phyloP scores from a whole-genome alignment of 2,329 filamentous ascomycete species.

The Aspergillus sp. region DNA sequence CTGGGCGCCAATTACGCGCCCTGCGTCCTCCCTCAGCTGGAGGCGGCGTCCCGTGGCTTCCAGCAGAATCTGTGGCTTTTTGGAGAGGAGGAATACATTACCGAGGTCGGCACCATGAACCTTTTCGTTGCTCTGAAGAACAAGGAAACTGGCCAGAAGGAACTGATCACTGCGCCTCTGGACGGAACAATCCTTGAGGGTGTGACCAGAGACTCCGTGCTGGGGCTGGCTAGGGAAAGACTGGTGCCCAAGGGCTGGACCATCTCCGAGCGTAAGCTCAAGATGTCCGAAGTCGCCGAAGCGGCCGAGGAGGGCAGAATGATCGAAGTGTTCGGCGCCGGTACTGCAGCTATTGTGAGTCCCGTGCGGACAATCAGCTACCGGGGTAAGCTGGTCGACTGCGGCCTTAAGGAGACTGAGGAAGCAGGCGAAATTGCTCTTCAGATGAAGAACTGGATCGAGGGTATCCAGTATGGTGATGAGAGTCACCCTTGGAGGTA shows the following conservation, averaged over 20 bases:
- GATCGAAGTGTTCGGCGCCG: slow-evolving; percentile 89
- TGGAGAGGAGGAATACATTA: slow-evolving; percentile 91
- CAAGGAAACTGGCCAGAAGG: slow-evolving; percentile 84
- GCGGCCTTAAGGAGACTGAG: slow-evolving; percentile 75
- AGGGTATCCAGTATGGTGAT: slow-evolving; percentile 91
- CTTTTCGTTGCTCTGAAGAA: slow-evolving; percentile 85
- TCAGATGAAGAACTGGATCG: slow-evolving; percentile 95
- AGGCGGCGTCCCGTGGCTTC: slow-evolving; percentile 87
- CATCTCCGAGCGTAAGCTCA: slow-evolving; percentile 85
- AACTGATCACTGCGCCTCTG: slow-evolving; percentile 90
- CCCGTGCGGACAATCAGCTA: slow-evolving; percentile 88
- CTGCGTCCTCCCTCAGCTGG: slow-evolving; percentile 92
- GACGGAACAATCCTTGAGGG: slow-evolving; percentile 97
- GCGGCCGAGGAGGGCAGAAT: slow-evolving; percentile 82
- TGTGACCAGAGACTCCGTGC: slow-evolving; percentile 87
- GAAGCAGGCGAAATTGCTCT: slow-evolving; percentile 86
- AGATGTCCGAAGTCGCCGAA: slow-evolving; percentile 81
- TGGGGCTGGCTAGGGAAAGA: slow-evolving; percentile 81
- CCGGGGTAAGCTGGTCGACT: slow-evolving; percentile 78
- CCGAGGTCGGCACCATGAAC: slow-evolving; percentile 99
- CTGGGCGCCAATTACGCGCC: slow-evolving; percentile 99
- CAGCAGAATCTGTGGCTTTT: slow-evolving; percentile 99
- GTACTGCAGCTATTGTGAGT: slow-evolving; percentile 91
- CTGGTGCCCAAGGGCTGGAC: slow-evolving; percentile 85
- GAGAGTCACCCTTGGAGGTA: slow-evolving; percentile 91